Evolutionary conservation across 257 asterid genomes (phyloP).

Genomic region (Pogostemon cablin): DNA sequence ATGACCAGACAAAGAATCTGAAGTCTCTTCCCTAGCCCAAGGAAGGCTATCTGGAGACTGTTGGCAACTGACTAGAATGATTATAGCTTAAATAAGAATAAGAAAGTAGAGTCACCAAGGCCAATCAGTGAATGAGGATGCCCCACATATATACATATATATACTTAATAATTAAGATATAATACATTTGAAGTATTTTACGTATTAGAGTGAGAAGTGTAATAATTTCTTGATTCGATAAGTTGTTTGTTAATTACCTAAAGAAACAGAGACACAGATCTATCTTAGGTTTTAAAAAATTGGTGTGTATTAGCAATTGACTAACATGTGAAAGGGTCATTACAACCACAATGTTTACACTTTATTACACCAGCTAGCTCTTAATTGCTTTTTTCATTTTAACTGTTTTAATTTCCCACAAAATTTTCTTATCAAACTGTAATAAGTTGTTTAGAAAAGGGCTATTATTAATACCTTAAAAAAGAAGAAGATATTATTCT

Average conservation of each 20-base stretch:
- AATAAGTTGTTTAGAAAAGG: background rate
- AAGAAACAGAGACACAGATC: slow-evolving; percentile 26
- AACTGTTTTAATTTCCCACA: background rate
- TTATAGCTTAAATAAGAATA: too few species aligned
- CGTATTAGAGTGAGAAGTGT: background rate
- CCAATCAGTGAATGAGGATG: too few species aligned
- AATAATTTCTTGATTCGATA: background rate
- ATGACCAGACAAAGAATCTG: too few species aligned
- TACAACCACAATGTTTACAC: slow-evolving; percentile 36
- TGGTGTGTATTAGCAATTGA: slow-evolving; percentile 32
- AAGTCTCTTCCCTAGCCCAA: too few species aligned
- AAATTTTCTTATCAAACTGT: background rate
- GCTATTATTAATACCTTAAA: background rate
- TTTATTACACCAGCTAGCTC: background rate
- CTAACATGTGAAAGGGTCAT: slow-evolving; percentile 46
- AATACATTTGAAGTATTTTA: too few species aligned
- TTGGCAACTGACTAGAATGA: too few species aligned
- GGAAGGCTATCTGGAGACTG: too few species aligned
- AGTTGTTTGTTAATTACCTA: slow-evolving; percentile 24
- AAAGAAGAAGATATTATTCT: too few species aligned
- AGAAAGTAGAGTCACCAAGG: too few species aligned
- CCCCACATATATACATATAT: too few species aligned
- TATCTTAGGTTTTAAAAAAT: slow-evolving; percentile 60
- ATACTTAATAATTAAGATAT: too few species aligned
- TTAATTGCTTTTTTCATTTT: too few species aligned